Percentiles rank a stretch among this genome's conserved stretches.
Conservation (phyloP, 352 stramenopile genomes). For the Phytophthora citrophthora region DNA sequence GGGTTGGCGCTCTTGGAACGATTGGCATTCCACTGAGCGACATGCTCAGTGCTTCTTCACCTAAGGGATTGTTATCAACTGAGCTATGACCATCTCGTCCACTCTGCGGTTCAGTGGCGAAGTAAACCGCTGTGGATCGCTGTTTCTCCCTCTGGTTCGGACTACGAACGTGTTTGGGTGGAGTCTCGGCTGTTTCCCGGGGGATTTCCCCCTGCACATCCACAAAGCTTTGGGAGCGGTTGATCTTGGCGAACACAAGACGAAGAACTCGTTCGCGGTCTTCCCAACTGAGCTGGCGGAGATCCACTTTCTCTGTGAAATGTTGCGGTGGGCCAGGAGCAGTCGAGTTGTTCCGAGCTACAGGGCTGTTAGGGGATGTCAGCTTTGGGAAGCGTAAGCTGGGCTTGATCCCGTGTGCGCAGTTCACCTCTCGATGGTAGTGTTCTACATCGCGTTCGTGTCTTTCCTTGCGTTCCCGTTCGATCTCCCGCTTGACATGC, state of each 20-base stretch:
- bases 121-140: conserved; percentile 48
- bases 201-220: conserved; percentile 27
- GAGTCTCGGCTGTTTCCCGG: conserved; percentile 17
- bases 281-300: conserved; percentile 89
- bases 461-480: conserved; percentile 54
- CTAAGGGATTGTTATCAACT: conserved; percentile 6
- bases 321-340: conserved; percentile 23
- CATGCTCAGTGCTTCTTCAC: conserved; percentile 55
- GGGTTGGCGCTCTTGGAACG: conserved; percentile 29
- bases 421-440: conserved; percentile 63
- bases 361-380: conserved; percentile 19
- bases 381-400: conserved; percentile 62
- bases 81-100: conserved; percentile 15
- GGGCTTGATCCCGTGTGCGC: conserved; percentile 37
- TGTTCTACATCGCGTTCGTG: conserved; percentile 56
- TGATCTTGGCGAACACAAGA: conserved; percentile 95
- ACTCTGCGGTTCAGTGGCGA: conserved; percentile 52
- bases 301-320: conserved; percentile 84
- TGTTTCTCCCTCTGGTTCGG: conserved; percentile 30
- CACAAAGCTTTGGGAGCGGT: conserved; percentile 71
- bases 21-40: conserved; percentile 59
- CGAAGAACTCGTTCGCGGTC: conserved; percentile 92
- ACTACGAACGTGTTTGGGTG: conserved; percentile 15
- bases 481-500: conserved; percentile 84
- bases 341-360: conserved; percentile 2